Conservation (phyloP, 805 yeast genomes). For the Schwanniomyces vanrijiae region DNA sequence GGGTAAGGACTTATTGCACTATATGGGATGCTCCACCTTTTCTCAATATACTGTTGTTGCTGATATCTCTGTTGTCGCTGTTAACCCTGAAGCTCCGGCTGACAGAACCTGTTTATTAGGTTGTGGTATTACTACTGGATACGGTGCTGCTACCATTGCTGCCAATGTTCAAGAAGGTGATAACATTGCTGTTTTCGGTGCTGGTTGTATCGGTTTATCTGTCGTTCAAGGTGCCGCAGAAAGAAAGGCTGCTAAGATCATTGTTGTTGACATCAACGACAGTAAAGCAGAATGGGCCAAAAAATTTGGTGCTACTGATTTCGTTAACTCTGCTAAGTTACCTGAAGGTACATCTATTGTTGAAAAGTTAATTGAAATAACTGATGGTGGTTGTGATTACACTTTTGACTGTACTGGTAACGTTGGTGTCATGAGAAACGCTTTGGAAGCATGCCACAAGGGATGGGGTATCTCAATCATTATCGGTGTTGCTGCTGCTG, state of each 20-base stretch:
- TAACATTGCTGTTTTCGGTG: conserved; percentile 94
- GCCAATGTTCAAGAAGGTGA: conserved; percentile 91
- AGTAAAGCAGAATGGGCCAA: conserved; percentile 81
- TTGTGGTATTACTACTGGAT: conserved; percentile 98
- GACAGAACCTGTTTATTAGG: conserved; percentile 92
- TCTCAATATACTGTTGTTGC: conserved; percentile 98
- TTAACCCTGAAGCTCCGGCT: conserved; percentile 77
- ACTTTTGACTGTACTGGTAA: conserved; percentile 99
- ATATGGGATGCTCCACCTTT: conserved; percentile 98
- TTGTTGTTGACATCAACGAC: conserved; percentile 86
- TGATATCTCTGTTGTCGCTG: conserved; percentile 93
- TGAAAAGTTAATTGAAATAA: conserved; percentile 78
- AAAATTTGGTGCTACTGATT: conserved; percentile 94
- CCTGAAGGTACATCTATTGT: conserved; percentile 76
- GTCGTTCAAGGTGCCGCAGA: conserved; percentile 93
- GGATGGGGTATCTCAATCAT: conserved; percentile 98
- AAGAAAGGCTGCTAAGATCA: conserved; percentile 77
- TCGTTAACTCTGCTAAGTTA: conserved; percentile 79
- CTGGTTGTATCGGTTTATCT: conserved; percentile 95
- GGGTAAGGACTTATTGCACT: conserved; percentile 84
- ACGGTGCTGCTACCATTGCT: conserved; percentile 95
- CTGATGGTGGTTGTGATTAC: conserved; percentile 96
- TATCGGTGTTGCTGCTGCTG: conserved; percentile 99
- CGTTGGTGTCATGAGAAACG: conserved; percentile 90
- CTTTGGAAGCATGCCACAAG: conserved; percentile 95